phyloP scores from a whole-genome alignment of 78 protist species.

The Dictyostelium citrinum region DNA sequence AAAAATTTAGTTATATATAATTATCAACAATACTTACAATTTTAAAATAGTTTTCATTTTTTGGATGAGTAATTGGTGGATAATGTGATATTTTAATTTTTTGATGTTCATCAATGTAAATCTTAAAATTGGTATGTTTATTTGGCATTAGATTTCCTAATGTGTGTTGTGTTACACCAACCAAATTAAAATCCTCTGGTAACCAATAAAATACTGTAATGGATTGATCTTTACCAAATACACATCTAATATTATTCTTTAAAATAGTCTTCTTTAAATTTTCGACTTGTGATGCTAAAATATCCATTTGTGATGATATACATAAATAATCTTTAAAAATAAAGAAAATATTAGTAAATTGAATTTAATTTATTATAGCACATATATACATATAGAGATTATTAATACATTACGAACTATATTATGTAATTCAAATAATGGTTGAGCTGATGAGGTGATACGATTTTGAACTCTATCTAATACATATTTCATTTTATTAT shows the following conservation, averaged over 20 bases:
- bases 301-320: conserved; percentile 31
- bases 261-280: conserved; percentile 44
- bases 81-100: conserved; percentile 16
- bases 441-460: neutral
- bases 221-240: conserved; percentile 46
- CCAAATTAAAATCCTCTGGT: conserved; percentile 41
- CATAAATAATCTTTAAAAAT: neutral
- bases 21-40: too few species aligned
- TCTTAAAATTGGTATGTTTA: conserved; percentile 20
- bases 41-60: conserved; percentile 13
- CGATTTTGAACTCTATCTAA: conserved; percentile 48
- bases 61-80: conserved; percentile 53
- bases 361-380: too few species aligned
- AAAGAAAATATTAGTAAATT: neutral
- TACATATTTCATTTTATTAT: conserved; percentile 1
- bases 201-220: conserved; percentile 66
- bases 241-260: conserved; percentile 35
- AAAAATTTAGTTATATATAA: too few species aligned
- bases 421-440: conserved; percentile 59
- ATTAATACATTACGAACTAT: conserved; percentile 45
- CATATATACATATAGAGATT: too few species aligned
- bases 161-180: neutral
- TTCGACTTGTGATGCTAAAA: conserved; percentile 44
- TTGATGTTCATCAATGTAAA: conserved; percentile 7
- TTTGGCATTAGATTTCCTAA: neutral